These are phyloP conservation scores for Rhizopus stolonifer DNA, from an alignment of 371 early-diverging fungal genomes.

Conservation along the genomic window DNA sequence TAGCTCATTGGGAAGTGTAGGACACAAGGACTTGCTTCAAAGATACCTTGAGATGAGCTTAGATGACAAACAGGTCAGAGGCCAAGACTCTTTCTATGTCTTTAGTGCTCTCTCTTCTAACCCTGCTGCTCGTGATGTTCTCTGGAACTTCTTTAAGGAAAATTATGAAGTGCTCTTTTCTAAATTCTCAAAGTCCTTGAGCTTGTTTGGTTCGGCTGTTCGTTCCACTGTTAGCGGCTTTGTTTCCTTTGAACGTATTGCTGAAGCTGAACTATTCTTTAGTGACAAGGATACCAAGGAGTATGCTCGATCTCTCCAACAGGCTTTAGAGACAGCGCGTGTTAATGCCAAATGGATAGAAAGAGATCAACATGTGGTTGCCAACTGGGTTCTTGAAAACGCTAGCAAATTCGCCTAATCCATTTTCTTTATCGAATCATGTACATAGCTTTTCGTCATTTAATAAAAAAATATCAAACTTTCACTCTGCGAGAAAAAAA, in stretches of 20 bases:
- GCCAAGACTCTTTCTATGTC: slow-evolving; percentile 80
- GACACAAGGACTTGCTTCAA: slow-evolving; percentile 57
- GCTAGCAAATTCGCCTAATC: slow-evolving; percentile 22
- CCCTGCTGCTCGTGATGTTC: slow-evolving; percentile 59
- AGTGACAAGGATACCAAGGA: slow-evolving; percentile 71
- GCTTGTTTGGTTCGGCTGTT: slow-evolving; percentile 75
- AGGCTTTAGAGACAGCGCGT: slow-evolving; percentile 83
- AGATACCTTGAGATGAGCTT: slow-evolving; percentile 66
- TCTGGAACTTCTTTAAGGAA: slow-evolving; percentile 79
- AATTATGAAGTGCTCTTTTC: slow-evolving; percentile 69
- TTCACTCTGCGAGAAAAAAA: neutral
- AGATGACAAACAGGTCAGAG: slow-evolving; percentile 69
- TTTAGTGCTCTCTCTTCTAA: slow-evolving; percentile 58
- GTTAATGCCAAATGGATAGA: slow-evolving; percentile 78
- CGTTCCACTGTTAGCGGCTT: slow-evolving; percentile 71
- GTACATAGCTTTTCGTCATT: neutral
- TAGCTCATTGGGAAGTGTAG: slow-evolving; percentile 70
- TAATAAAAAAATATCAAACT: neutral
- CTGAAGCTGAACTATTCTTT: slow-evolving; percentile 75
- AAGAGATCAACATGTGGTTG: slow-evolving; percentile 72
- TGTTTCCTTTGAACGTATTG: slow-evolving; percentile 60
- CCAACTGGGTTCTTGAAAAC: slow-evolving; percentile 60
- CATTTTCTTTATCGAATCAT: neutral
- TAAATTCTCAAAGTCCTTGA: slow-evolving; percentile 71
- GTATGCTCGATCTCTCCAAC: slow-evolving; percentile 74